Base-by-base conservation (phyloP, 441 rosid species). In the Isatis lusitanica region DNA sequence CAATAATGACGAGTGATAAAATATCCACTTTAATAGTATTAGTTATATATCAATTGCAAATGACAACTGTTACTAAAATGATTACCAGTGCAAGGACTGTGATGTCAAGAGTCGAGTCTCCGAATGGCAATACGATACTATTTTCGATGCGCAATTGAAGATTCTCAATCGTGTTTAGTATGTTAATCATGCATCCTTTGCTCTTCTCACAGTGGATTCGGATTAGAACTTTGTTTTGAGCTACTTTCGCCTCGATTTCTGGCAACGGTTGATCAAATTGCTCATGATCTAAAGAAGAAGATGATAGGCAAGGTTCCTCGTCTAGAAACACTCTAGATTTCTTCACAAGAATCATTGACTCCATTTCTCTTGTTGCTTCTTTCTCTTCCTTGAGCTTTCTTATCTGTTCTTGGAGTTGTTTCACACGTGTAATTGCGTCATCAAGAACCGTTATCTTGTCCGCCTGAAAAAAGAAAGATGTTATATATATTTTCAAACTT, bases 321-420 rank as follows among this genome's bases (percentile, higher is more conserved):
- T 80, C 85, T 0, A 52, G 58, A n/a, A 43, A 59, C 7, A 93
- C 72, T 18, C 70, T 83, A 44, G 88, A 82, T 70, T 80, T 91
- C 85, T 83, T 91, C 65, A 90, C 85, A 26, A 81, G 43, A n/a
- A 85, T 63, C 24, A 73, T 80, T 0, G 96, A 86, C 77, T 91
- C 88, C 70, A 84, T 55, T 9, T 79, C 73, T 76, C 74, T 85
- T 48, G 36, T 84, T 4, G 83, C 64, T 30, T 66, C 67, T 64
- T 76, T 70, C 66, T 82, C 86, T 60, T 86, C 91, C 48, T 88
- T 90, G 0, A 93, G 86, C n/a, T 57, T 63, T 68, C 79, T 76
- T 7, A 87, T 81, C 15, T 81, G 86, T 73, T 88, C 94, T 77
- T 88, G 92, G 15, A 91, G 90, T 13, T 89, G 88, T 70, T 89